These are phyloP conservation scores for Dimargaris xerosporica DNA, from an alignment of 192 early-diverging fungal species.

Conservation along the genomic window DNA sequence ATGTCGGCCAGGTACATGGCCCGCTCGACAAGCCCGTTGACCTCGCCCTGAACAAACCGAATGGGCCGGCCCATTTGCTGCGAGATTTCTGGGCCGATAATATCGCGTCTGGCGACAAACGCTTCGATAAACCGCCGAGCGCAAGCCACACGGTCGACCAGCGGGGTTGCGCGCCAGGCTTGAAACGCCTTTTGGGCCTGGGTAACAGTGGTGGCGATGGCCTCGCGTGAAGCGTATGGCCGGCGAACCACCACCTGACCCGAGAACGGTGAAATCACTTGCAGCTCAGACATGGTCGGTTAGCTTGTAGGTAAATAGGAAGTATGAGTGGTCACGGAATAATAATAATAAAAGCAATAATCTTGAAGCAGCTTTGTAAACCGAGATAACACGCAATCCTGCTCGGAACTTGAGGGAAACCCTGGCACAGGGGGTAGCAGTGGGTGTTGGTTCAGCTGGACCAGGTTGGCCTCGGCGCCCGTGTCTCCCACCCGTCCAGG, in stretches of 20 bases:
- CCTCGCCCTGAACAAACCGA: constrained; percentile 45
- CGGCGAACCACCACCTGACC: background rate
- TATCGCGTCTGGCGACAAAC: constrained; percentile 39
- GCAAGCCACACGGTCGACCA: constrained; percentile 35
- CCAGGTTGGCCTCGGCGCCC: too few species aligned
- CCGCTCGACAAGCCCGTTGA: constrained; percentile 52
- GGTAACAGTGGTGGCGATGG: constrained; percentile 17
- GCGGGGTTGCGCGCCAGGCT: constrained; percentile 34
- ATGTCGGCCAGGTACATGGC: constrained; percentile 51
- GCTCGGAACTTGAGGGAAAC: too few species aligned
- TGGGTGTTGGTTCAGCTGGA: too few species aligned
- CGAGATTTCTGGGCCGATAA: constrained; percentile 36
- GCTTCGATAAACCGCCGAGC: constrained; percentile 32
- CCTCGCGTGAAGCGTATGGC: background rate
- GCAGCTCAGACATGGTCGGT: background rate
- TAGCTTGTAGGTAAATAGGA: too few species aligned
- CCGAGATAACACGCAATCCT: too few species aligned
- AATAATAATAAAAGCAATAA: too few species aligned
- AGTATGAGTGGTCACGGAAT: too few species aligned
- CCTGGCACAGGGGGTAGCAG: too few species aligned
- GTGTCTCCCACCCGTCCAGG: too few species aligned
- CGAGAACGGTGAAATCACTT: background rate
- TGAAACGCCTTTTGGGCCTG: constrained; percentile 26
- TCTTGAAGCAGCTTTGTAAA: too few species aligned
- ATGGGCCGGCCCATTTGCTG: constrained; percentile 57